Conservation (phyloP, 2,329 filamentous ascomycete genomes). For the Paecilomyces sp. region DNA sequence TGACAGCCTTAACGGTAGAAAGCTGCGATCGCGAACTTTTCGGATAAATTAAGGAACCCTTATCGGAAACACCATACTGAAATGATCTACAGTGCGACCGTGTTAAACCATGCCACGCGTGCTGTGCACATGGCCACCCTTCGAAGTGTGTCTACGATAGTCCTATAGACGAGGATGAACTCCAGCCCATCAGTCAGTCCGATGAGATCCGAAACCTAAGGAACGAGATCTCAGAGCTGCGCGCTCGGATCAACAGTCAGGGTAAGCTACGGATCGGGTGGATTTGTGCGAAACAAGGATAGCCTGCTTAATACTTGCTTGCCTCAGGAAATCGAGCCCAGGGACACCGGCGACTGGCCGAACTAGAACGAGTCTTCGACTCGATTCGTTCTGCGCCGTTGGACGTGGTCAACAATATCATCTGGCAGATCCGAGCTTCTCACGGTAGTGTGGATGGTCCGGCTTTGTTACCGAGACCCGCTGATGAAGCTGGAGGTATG, state of each 20-base stretch:
- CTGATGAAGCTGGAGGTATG: conserved; percentile 3
- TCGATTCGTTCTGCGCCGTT: conserved; percentile 26
- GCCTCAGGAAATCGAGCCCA: conserved; percentile 10
- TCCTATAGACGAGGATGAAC: conserved; percentile 22
- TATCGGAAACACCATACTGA: conserved; percentile 7
- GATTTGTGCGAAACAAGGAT: background rate
- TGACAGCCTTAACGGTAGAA: background rate
- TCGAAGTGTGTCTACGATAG: conserved; percentile 30
- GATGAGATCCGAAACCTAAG: conserved; percentile 30
- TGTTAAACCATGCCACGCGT: conserved; percentile 32
- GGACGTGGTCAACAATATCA: conserved; percentile 22
- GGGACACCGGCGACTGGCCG: conserved; percentile 18
- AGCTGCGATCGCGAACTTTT: background rate
- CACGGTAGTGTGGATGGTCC: conserved; percentile 12
- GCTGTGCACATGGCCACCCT: conserved; percentile 32
- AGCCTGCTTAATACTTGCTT: background rate
- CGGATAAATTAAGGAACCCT: background rate
- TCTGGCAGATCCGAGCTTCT: conserved; percentile 20
- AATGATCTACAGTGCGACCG: conserved; percentile 26
- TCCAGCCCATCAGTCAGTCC: conserved; percentile 26
- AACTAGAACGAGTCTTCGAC: conserved; percentile 26
- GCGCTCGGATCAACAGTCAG: conserved; percentile 17
- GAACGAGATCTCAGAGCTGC: conserved; percentile 25
- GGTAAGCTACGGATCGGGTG: conserved; percentile 8
- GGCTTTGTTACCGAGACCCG: conserved; percentile 11